A percentile compares a stretch with the other conserved stretches of the same genome.
phyloP scores from a whole-genome alignment of 2,329 filamentous ascomycete genomes.

The Harringtonia lauricola region DNA sequence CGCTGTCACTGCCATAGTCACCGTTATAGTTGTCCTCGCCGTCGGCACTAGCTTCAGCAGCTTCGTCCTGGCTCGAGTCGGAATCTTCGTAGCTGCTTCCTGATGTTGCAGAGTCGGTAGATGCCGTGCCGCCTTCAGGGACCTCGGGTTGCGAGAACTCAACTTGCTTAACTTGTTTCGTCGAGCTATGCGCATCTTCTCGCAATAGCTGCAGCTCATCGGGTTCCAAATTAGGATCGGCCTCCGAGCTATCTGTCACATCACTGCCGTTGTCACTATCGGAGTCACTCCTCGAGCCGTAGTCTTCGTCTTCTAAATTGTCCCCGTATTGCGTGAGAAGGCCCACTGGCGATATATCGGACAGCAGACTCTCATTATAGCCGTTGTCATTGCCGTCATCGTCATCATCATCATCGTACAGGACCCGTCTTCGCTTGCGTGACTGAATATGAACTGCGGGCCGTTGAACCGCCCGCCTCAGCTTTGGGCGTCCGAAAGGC shows the following conservation, averaged over 20 bases:
- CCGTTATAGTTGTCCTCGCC: too few species aligned
- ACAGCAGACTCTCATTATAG: too few species aligned
- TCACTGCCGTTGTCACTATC: constrained; percentile 11
- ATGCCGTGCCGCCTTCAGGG: too few species aligned
- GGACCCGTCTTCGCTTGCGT: constrained; percentile 59
- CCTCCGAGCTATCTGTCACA: constrained; percentile 9
- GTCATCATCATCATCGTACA: constrained; percentile 22
- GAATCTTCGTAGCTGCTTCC: too few species aligned
- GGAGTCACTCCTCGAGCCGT: constrained; percentile 11
- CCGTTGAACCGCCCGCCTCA: constrained; percentile 47
- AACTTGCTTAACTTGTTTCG: too few species aligned
- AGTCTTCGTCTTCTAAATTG: constrained; percentile 16
- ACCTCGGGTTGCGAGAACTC: too few species aligned
- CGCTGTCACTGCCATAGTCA: constrained; percentile 2
- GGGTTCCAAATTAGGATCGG: constrained; percentile 19
- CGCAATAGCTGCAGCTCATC: constrained; percentile 32
- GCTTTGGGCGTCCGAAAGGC: constrained; percentile 65
- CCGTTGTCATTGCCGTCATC: too few species aligned
- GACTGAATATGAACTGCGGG: constrained; percentile 63
- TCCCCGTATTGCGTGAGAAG: too few species aligned
- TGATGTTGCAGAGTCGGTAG: too few species aligned
- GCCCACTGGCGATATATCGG: too few species aligned
- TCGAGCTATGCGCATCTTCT: constrained; percentile 19
- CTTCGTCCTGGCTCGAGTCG: too few species aligned
- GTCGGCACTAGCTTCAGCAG: neutral